These are phyloP conservation scores for Plasmodium adleri DNA, from an alignment of 169 alveolate species.

Conservation along the genomic window DNA sequence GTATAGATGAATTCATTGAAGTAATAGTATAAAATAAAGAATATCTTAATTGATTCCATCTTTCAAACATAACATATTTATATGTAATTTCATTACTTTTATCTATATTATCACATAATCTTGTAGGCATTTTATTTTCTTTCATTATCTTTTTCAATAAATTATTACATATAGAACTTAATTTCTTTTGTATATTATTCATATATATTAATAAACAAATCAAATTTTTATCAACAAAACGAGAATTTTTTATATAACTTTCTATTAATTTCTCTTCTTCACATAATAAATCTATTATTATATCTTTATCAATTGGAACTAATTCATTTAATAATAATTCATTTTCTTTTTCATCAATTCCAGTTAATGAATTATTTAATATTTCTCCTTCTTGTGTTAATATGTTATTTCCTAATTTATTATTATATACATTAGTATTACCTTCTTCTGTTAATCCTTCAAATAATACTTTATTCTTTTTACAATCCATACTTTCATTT, in stretches of 20 bases:
- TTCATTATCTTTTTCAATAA: constrained; percentile 35
- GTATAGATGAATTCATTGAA: background rate
- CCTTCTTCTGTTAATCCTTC: background rate
- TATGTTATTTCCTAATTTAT: constrained; percentile 15
- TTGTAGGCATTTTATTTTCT: constrained; percentile 43
- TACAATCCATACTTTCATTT: background rate
- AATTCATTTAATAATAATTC: constrained; percentile 20
- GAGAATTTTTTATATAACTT: constrained; percentile 41
- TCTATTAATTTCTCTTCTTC: constrained; percentile 69
- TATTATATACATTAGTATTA: background rate
- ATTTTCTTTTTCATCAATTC: constrained; percentile 23
- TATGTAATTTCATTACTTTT: constrained; percentile 48
- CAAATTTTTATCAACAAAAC: constrained; percentile 61
- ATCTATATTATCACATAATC: constrained; percentile 36
- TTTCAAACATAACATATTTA: constrained; percentile 60
- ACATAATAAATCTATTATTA: constrained; percentile 56
- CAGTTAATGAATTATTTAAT: too few species aligned
- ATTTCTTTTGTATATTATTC: constrained; percentile 58
- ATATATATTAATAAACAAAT: constrained; percentile 24
- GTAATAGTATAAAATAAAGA: constrained; percentile 35
- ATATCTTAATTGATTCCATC: constrained; percentile 65
- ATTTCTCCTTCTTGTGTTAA: background rate
- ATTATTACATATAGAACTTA: constrained; percentile 40
- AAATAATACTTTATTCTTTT: background rate
- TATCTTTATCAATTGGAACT: constrained; percentile 70